Conservation (phyloP, 1,284 basidiomycete species). For the Marasmius tenuissimus region DNA sequence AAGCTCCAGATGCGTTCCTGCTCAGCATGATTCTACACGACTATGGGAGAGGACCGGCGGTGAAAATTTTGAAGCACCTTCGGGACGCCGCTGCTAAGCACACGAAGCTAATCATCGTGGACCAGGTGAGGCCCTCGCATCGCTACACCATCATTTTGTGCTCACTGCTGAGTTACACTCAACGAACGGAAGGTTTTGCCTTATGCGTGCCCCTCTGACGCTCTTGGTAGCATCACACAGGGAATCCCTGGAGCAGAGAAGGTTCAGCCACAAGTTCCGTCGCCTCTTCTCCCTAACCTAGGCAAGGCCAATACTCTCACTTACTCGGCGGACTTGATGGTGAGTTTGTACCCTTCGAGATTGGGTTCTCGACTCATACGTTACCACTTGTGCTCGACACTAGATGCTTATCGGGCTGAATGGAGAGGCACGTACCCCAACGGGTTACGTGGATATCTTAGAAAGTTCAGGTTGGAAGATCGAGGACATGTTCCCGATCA, state of each 20-base stretch:
- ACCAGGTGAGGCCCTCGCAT: not conserved
- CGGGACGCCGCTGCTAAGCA: conserved; percentile 10
- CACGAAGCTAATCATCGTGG: conserved; percentile 10
- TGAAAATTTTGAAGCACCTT: conserved; percentile 9
- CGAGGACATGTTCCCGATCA: not conserved
- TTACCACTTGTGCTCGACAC: not conserved
- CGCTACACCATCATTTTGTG: not conserved
- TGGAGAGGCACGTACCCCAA: not conserved
- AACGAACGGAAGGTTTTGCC: conserved; percentile 9
- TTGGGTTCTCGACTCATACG: not conserved
- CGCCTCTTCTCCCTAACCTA: conserved; percentile 19
- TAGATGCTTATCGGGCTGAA: not conserved
- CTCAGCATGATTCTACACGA: conserved; percentile 13
- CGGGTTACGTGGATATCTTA: not conserved
- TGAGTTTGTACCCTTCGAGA: not conserved
- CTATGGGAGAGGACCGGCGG: conserved; percentile 2
- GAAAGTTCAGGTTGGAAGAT: not conserved
- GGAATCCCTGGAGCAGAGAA: conserved; percentile 11
- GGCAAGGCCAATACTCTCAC: conserved; percentile 15
- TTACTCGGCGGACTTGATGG: conserved; percentile 17
- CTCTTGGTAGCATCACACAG: not conserved
- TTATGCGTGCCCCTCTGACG: conserved; percentile 7
- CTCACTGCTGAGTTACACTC: not conserved
- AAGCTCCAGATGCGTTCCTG: conserved; percentile 10
- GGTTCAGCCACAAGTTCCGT: conserved; percentile 8